Conservation (phyloP, 345 rosid genomes). For the Raphanus sativus region DNA sequence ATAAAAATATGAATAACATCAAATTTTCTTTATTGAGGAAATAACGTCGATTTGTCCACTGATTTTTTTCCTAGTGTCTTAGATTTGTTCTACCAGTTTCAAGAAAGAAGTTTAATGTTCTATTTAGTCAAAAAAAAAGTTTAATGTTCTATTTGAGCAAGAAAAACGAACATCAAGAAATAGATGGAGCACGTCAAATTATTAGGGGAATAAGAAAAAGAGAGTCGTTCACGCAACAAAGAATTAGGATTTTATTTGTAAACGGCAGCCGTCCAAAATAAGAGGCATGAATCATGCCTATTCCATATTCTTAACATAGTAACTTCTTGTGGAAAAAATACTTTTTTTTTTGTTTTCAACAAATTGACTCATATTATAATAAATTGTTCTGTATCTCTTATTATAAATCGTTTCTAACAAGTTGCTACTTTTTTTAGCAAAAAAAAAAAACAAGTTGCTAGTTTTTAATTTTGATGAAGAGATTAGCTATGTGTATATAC, state of each 20-base stretch:
- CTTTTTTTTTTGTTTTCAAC: neutral
- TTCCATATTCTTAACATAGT: neutral
- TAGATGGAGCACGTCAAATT: neutral
- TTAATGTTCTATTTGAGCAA: neutral
- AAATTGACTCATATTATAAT: no score
- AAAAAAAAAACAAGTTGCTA: no score
- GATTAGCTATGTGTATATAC: neutral
- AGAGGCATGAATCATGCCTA: conserved; percentile 30
- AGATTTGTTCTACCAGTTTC: neutral
- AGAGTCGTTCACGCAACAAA: conserved; percentile 29
- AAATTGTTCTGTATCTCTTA: neutral
- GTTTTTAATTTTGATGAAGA: no score
- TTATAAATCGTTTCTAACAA: neutral
- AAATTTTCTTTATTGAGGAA: no score
- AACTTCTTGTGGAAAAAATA: neutral
- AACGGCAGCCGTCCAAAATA: conserved; percentile 34
- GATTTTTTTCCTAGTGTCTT: neutral
- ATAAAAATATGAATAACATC: neutral
- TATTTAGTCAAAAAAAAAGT: neutral
- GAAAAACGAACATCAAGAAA: neutral
- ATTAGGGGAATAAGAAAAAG: conserved; percentile 1
- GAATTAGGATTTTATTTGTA: conserved; percentile 8
- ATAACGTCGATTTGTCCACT: neutral
- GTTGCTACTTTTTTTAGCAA: no score
- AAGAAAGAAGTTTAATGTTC: neutral